Base-by-base conservation (phyloP, 1,284 basidiomycete species). In the Cutaneotrichosporon sp. region DNA sequence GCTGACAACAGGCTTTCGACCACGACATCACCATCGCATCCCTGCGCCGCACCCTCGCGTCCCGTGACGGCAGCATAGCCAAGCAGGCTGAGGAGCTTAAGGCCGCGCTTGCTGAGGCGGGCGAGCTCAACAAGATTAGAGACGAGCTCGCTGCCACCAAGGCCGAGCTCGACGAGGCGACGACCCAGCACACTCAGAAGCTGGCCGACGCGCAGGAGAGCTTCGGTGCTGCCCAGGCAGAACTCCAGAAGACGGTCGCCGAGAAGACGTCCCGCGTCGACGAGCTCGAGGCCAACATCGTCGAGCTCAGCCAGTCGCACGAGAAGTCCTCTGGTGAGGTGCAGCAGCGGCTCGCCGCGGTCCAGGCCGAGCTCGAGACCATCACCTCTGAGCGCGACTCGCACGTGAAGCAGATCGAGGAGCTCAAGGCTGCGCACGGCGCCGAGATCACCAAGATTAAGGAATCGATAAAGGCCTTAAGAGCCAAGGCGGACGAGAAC, bases 251-350 rank as follows among this genome's bases (percentile, higher is more conserved):
- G 9, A 68, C 62, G 4, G 59, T 74, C 20, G 59, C 67, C 0
- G 72, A 71, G 18, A 72, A 72, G 60, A 43, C 66, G 3, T 54
- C 56, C 11, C 69, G 68, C 49, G 70, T 78, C 27, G 73, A 75
- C 22, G 56, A 69, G 18, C 69, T 78, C 14, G 75, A 78, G 54
- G 54, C 52, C 0, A 63, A 67, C 8, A 62, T 78, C 7, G 66
- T 73, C 6, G 75, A 78, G 18, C 66, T 77, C 0, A 61, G 69
- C n/a, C 68, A 65, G 52, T 72, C 72, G 13, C 59, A 71, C 25
- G 70, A 76, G 45, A 73, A 77, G 51, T 60, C 75, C 5, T 61
- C 67, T 6, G 58, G 72, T 11, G 76, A 74, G 29, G 70, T 69
- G 56, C 69, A 74, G 49, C 49, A 64, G 4, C 50, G 66, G 24